These are phyloP conservation scores for Pistacia integerrima DNA, from an alignment of 345 rosid species.

Conservation along the genomic window DNA sequence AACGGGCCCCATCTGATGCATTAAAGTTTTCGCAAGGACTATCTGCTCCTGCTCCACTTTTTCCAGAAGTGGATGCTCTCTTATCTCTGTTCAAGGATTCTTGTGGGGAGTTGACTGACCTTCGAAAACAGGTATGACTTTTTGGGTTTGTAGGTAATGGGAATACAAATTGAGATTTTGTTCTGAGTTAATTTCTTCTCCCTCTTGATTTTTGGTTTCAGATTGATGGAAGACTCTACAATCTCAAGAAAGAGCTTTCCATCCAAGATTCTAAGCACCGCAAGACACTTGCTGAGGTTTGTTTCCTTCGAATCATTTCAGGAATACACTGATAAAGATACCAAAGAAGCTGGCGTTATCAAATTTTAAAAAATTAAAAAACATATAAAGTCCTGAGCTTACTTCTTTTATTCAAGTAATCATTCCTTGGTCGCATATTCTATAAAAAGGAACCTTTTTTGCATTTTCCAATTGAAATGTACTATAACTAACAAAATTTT, in stretches of 20 bases:
- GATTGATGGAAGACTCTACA: constrained; percentile 89
- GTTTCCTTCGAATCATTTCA: constrained; percentile 19
- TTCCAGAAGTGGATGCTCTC: constrained; percentile 94
- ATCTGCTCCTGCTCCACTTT: constrained; percentile 74
- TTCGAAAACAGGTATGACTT: constrained; percentile 69
- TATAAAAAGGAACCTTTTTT: background rate
- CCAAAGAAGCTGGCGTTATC: constrained; percentile 7
- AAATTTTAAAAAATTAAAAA: background rate
- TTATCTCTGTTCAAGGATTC: constrained; percentile 87
- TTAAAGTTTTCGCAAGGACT: constrained; percentile 50
- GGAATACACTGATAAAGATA: background rate
- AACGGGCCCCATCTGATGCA: constrained; percentile 59
- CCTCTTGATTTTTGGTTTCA: constrained; percentile 35
- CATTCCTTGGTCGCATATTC: background rate
- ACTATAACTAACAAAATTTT: background rate
- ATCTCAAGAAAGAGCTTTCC: constrained; percentile 90
- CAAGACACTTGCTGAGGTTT: constrained; percentile 90
- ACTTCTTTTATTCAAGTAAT: background rate
- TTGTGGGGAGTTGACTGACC: constrained; percentile 85
- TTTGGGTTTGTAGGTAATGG: constrained; percentile 1
- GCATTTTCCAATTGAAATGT: constrained; percentile 7
- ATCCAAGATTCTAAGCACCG: constrained; percentile 93
- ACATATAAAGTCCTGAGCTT: constrained; percentile 1
- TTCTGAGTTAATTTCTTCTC: constrained; percentile 18
- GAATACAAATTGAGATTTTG: background rate